Conservation (phyloP, 2,329 filamentous ascomycete species). For the Chrysosphaeria jannelii region DNA sequence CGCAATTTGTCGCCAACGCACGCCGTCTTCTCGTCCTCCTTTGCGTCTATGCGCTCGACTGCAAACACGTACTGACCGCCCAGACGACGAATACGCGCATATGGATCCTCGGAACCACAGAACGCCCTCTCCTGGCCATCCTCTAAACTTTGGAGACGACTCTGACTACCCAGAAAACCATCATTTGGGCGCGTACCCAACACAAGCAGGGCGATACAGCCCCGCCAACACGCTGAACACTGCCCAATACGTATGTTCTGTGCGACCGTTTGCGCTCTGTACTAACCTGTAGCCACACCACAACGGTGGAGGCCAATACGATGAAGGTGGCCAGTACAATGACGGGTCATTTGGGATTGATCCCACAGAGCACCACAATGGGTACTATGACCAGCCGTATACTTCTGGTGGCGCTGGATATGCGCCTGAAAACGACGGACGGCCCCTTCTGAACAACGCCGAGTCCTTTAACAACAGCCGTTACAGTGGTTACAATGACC, state of each 20-base stretch:
- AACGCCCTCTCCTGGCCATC: conserved; percentile 50
- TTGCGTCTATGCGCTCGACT: no score
- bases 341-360: conserved; percentile 41
- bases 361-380: conserved; percentile 64
- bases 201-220: no score
- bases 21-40: no score
- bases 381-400: conserved; percentile 63
- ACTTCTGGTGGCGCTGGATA: conserved; percentile 25
- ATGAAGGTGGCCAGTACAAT: conserved; percentile 14
- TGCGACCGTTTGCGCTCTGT: no score
- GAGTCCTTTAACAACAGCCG: conserved; percentile 8
- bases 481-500: conserved; percentile 15
- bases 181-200: no score
- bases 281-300: no score
- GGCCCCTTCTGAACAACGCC: conserved; percentile 43
- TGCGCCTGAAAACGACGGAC: conserved; percentile 37
- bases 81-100: conserved; percentile 19
- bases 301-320: conserved; percentile 10
- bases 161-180: no score
- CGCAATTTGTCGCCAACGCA: no score
- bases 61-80: no score
- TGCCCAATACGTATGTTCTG: no score
- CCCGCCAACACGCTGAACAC: no score
- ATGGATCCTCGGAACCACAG: conserved; percentile 28
- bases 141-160: no score